Base-by-base conservation (phyloP, 768 basidiomycete genomes). In the Trametes maxima region DNA sequence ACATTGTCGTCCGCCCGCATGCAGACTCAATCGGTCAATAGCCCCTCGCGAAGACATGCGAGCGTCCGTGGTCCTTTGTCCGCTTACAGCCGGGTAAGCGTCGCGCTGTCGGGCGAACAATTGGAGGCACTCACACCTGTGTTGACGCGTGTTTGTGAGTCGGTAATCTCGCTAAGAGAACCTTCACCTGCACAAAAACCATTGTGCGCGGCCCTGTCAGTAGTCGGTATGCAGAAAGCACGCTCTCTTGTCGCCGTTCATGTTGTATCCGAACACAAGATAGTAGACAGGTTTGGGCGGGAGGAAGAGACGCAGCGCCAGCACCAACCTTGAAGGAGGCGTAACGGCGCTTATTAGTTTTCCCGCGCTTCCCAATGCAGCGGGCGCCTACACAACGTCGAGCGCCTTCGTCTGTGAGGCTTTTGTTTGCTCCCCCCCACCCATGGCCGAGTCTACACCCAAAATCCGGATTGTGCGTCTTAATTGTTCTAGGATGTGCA, bases 1-100 rank as follows among this genome's bases (percentile, higher is more conserved):
- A 62, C 57, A 57, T 59, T 59, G 61, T 62, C 56, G 56, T 49
- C 37, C 50, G 33, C 63, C 22, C 39, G 48, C 33, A 45, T 46
- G 35, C 28, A 48, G 14, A 25, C 44, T 47, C 33, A 45, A 67
- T 35, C 46, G 45, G 45, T 48, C 55, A 56, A 56, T 52, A 51
- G 46, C 11, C 36, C 10, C 36, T 25, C 36, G 42, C 36, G 54
- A 55, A 46, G 19, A 22, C 46, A 47, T 43, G 21, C 52, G 22
- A 33, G 52, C 45, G 40, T 43, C 49, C 48, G 35, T 35, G 28
- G n/a, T 48, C 56, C 58, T 59, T 59, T 59, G 60, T 62, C 57
- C 63, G 50, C 56, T 35, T 42, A 52, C 57, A 43, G 8, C 14
- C 28, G 12, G 58, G 45, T 44, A 40, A 44, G 46, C 46, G 40